Evolutionary conservation across 78 protist genomes (phyloP).

Genomic region (Protostelium mycophagum): DNA sequence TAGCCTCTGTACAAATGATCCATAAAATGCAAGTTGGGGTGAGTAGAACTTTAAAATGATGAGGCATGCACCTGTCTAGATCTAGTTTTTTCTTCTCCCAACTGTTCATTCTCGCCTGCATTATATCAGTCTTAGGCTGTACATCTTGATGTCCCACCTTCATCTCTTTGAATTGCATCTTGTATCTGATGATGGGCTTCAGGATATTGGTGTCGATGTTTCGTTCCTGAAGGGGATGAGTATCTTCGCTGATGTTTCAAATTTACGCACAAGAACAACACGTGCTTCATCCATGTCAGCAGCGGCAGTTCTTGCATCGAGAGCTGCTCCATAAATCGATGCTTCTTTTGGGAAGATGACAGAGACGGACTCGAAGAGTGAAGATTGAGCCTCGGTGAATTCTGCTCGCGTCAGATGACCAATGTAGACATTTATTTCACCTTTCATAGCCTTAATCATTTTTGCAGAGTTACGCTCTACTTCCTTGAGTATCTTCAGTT

Average conservation of each 20-base stretch:
- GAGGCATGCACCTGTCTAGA: not conserved
- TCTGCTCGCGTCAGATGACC: not conserved
- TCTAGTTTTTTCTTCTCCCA: not conserved
- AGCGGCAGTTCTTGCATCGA: not conserved
- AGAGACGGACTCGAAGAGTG: not conserved
- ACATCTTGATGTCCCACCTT: too few species aligned
- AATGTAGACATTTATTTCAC: not conserved
- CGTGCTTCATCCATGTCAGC: not conserved
- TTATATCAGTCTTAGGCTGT: too few species aligned
- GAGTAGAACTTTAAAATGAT: too few species aligned
- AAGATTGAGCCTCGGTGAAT: not conserved
- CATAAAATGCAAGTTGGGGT: too few species aligned
- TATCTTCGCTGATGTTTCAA: too few species aligned
- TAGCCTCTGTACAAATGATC: not conserved
- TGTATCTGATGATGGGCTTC: not conserved
- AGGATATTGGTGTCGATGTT: not conserved
- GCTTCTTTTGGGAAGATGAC: not conserved
- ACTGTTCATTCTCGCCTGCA: not conserved
- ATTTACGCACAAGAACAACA: not conserved
- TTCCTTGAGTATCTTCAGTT: not conserved
- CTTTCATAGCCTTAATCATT: not conserved
- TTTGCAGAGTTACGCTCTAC: not conserved
- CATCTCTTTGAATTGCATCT: conserved; percentile 1
- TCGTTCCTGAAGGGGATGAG: too few species aligned
- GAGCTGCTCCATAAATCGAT: not conserved